Percentiles rank a stretch among this genome's conserved stretches.
Conservation (phyloP, 169 alveolate species). For the Eimeria falciformis region DNA sequence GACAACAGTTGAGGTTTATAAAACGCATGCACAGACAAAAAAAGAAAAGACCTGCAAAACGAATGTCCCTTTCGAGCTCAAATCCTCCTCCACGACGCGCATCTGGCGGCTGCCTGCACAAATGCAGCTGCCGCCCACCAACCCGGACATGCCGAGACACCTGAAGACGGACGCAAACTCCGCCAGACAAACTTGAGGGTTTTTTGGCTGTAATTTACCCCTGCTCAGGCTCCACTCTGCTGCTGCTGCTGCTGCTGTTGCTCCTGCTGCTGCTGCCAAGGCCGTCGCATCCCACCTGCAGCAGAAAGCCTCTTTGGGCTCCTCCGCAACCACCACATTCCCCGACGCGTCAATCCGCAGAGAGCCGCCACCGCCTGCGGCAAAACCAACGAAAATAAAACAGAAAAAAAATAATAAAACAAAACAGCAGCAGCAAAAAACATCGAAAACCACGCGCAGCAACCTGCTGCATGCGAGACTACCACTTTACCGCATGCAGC, state of each 20-base stretch:
- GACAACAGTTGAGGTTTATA: neutral
- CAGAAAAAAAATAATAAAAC: slow-evolving; percentile 1
- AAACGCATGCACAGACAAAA: neutral
- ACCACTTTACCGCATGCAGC: slow-evolving; percentile 3
- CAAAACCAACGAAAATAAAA: neutral
- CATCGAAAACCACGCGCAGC: neutral
- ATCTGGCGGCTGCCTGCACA: slow-evolving; percentile 38
- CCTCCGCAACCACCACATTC: slow-evolving; percentile 52
- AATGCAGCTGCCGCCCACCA: slow-evolving; percentile 32
- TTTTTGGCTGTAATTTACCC: slow-evolving; percentile 2
- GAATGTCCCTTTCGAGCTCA: slow-evolving; percentile 35
- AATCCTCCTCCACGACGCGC: slow-evolving; percentile 45
- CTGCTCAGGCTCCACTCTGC: neutral
- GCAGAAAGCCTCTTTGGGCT: slow-evolving; percentile 64
- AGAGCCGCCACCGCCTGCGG: slow-evolving; percentile 1
- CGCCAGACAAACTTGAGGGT: neutral
- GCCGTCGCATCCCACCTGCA: slow-evolving; percentile 31
- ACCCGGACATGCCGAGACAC: slow-evolving; percentile 51
- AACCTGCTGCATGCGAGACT: neutral
- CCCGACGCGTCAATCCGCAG: slow-evolving; percentile 46
- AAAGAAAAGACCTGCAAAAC: slow-evolving; percentile 3
- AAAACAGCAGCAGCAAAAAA: neutral
- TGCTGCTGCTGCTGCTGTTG: slow-evolving; percentile 8
- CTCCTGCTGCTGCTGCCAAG: neutral
- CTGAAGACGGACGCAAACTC: neutral